Evolutionary conservation across 371 early-diverging fungal genomes (phyloP).

Genomic region (Lichtheimia hyalospora): DNA sequence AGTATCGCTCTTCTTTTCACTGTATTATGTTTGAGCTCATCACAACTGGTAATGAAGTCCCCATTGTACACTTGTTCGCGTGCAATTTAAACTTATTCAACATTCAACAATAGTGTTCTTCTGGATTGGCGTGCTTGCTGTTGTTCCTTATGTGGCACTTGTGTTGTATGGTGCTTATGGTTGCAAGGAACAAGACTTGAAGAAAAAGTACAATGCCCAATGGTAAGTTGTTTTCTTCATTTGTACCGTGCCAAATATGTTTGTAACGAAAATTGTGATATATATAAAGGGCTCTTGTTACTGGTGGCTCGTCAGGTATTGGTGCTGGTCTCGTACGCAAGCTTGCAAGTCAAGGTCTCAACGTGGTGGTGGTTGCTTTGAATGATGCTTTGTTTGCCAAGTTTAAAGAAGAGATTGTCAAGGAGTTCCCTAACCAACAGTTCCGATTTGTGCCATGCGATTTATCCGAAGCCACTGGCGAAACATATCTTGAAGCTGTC

Average conservation of each 20-base stretch:
- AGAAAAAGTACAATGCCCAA: slow-evolving; percentile 55
- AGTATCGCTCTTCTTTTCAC: neutral
- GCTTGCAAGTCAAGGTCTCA: slow-evolving; percentile 55
- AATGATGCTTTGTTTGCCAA: slow-evolving; percentile 42
- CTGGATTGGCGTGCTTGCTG: slow-evolving; percentile 45
- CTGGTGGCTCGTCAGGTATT: slow-evolving; percentile 69
- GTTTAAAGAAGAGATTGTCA: slow-evolving; percentile 40
- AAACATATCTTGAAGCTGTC: slow-evolving; percentile 44
- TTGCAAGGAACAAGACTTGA: slow-evolving; percentile 58
- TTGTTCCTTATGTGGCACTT: slow-evolving; percentile 48
- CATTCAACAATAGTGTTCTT: slow-evolving; percentile 30
- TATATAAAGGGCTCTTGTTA: slow-evolving; percentile 47
- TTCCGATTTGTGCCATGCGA: slow-evolving; percentile 60
- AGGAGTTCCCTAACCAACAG: slow-evolving; percentile 42
- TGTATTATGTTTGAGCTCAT: neutral
- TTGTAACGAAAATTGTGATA: too few species aligned
- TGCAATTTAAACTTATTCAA: neutral
- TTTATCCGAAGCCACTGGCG: slow-evolving; percentile 38
- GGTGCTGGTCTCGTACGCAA: slow-evolving; percentile 59
- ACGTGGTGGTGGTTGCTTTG: slow-evolving; percentile 61
- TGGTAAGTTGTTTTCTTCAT: slow-evolving; percentile 54
- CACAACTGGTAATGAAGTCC: neutral
- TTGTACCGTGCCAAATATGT: too few species aligned
- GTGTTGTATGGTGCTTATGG: slow-evolving; percentile 48
- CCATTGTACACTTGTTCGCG: too few species aligned